phyloP scores from a whole-genome alignment of 345 rosid genomes.

The Salix koriyanagi region DNA sequence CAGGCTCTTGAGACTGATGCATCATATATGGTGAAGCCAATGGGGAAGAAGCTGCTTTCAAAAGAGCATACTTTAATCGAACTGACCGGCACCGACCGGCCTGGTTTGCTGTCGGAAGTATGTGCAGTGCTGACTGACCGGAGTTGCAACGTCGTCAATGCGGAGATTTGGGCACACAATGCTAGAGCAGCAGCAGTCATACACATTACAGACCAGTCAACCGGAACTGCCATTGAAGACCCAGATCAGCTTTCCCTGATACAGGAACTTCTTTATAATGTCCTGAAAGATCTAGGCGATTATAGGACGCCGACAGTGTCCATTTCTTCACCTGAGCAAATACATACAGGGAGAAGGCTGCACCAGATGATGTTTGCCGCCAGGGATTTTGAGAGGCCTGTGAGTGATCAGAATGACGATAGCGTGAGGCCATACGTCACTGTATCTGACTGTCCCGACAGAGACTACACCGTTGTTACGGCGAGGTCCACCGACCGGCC shows the following conservation, averaged over 20 bases:
- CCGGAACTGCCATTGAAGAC: constrained; percentile 60
- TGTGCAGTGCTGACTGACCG: constrained; percentile 86
- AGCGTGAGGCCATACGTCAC: constrained; percentile 60
- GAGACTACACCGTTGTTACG: constrained; percentile 73
- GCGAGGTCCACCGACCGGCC: constrained; percentile 85
- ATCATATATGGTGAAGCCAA: constrained; percentile 1
- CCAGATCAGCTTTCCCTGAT: constrained; percentile 56
- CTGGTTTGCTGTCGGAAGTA: constrained; percentile 84
- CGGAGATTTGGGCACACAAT: constrained; percentile 97
- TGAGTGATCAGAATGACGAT: constrained; percentile 32
- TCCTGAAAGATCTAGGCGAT: constrained; percentile 57
- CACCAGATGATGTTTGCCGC: constrained; percentile 95
- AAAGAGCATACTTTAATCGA: constrained; percentile 80
- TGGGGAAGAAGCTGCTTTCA: constrained; percentile 53
- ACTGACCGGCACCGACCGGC: constrained; percentile 79
- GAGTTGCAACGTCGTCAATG: constrained; percentile 71
- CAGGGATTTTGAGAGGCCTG: constrained; percentile 76
- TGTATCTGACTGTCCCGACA: constrained; percentile 58
- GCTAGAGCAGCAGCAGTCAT: constrained; percentile 87
- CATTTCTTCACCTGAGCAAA: constrained; percentile 53
- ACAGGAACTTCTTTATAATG: constrained; percentile 59
- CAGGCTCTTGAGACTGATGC: constrained; percentile 81
- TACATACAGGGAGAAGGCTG: constrained; percentile 72
- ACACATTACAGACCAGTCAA: constrained; percentile 61
- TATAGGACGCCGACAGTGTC: constrained; percentile 53